A percentile compares a stretch with the other conserved stretches of the same genome.
Evolutionary conservation across 352 stramenopile species (phyloP).

Genomic region (Phytopythium aichiense): DNA sequence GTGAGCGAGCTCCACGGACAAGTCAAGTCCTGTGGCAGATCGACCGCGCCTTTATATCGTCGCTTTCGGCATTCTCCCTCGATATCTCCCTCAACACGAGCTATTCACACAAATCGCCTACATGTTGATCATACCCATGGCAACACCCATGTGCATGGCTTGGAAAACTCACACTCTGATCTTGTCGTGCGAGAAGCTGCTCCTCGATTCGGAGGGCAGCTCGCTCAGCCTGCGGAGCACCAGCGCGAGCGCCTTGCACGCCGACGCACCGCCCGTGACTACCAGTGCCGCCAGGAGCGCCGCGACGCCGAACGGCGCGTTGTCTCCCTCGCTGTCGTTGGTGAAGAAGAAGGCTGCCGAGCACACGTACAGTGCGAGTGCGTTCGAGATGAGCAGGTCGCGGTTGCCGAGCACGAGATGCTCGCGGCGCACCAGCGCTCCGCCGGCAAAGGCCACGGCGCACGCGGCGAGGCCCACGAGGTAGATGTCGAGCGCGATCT

Average conservation of each 20-base stretch:
- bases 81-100: not conserved
- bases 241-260: slow-evolving; percentile 1
- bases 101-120: not conserved
- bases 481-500: slow-evolving; percentile 4
- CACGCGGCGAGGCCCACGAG: not conserved
- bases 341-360: slow-evolving; percentile 7
- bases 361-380: slow-evolving; percentile 7
- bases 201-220: not conserved
- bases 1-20: slow-evolving; percentile 11
- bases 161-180: not conserved
- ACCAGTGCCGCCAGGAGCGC: not conserved
- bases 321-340: not conserved
- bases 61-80: not conserved
- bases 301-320: not conserved
- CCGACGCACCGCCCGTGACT: not conserved
- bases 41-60: not conserved
- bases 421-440: not conserved
- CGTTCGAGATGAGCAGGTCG: slow-evolving; percentile 6
- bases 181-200: slow-evolving; percentile 7
- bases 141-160: too few species aligned
- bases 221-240: slow-evolving; percentile 3
- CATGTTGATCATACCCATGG: not conserved
- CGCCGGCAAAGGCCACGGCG: slow-evolving; percentile 1
- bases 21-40: not conserved
- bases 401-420: slow-evolving; percentile 4